Evolutionary conservation across 768 basidiomycete genomes (phyloP).

Genomic region (Panaeolus papilionaceus): DNA sequence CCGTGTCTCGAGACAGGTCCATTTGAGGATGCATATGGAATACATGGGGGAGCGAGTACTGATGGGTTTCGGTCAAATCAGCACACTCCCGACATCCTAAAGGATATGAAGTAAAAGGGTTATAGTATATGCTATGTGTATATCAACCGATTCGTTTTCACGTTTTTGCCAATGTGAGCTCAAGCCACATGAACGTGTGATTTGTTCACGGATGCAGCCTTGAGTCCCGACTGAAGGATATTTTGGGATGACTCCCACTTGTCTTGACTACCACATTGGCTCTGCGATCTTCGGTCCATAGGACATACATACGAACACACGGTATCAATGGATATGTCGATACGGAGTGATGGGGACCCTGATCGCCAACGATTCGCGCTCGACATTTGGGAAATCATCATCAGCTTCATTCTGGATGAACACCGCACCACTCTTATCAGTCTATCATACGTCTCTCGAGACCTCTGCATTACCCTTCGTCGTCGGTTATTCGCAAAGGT

Average conservation of each 20-base stretch:
- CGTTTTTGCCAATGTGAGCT: neutral
- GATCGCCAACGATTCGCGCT: constrained; percentile 7
- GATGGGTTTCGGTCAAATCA: no score
- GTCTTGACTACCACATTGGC: neutral
- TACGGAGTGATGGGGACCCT: neutral
- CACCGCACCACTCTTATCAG: neutral
- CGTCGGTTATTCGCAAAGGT: neutral
- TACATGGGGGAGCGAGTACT: neutral
- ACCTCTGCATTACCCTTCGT: constrained; percentile 5
- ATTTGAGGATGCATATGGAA: neutral
- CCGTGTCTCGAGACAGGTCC: neutral
- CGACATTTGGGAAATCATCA: constrained; percentile 7
- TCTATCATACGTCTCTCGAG: constrained; percentile 5
- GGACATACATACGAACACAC: neutral
- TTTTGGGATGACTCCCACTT: neutral
- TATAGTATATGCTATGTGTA: no score
- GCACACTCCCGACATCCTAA: no score
- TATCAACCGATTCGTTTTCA: neutral
- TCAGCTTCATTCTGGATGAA: constrained; percentile 6
- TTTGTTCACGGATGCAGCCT: neutral
- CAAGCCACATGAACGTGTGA: constrained; percentile 8
- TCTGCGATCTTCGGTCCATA: neutral
- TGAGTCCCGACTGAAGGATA: neutral
- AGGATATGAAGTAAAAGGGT: no score
- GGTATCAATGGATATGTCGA: neutral